Base-by-base conservation (phyloP, 2,329 filamentous ascomycete species). In the Colletotrichum navitas region DNA sequence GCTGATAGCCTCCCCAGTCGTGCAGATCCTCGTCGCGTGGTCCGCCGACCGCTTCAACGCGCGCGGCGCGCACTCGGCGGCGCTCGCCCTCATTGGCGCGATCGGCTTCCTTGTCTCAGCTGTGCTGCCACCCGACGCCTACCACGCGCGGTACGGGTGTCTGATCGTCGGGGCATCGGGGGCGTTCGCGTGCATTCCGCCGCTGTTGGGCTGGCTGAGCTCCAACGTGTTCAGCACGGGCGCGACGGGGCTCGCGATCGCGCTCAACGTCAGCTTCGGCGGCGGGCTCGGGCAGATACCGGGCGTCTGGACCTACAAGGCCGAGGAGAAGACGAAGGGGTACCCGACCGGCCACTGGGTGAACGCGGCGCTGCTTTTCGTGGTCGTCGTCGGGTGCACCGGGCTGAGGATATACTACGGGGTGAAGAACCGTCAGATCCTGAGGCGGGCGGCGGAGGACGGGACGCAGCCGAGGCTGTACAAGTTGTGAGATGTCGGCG, bases 271-370 rank as follows among this genome's bases (percentile, higher is more conserved):
- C 21, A 90, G 88, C 2, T 85, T 92, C 39, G 86, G 86, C 60
- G 91, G 90, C 0, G 91, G 90, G 0, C 85, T 91, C 0, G 91
- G 92, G 0, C 91, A 93, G 79, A 93, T 94, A 51, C 87, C 89
- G 0, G 92, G 91, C 0, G 90, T 93, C 1, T 94, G 91, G 91
- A 93, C 93, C 73, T 93, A 93, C 80, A 91, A 91, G 76, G 84
- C 87, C 1, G 81, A 87, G 14, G 90, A 94, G 79, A 86, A 85
- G 24, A 78, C 81, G 29, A 80, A 75, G 12, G 91, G 92, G 0
- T 93, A 92, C 77, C 90, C 90, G 0, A 93, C 91, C 0, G 92
- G 92, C 0, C 91, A 93, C 77, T 92, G 89, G 88, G 87, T 86
- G 5, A 92, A 92, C 77, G 89, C 88, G 2, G 89, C 81, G 14